Evolutionary conservation across 106 monocot genomes (phyloP).

Genomic region (Dendrobium officinale): DNA sequence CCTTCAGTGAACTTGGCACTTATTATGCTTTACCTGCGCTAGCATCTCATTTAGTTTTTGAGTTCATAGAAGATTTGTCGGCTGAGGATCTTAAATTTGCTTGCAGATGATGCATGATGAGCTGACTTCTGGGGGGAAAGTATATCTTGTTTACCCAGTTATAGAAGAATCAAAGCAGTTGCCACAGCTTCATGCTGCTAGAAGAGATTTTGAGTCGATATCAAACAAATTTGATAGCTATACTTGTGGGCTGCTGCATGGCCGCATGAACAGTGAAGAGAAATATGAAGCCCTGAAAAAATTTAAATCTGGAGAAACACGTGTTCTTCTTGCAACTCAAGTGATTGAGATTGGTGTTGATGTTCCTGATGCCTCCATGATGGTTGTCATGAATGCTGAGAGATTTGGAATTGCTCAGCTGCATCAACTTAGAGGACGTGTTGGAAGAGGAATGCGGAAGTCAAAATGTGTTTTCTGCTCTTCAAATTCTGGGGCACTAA

Average conservation of each 20-base stretch:
- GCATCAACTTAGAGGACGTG: conserved; percentile 95
- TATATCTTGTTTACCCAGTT: conserved; percentile 90
- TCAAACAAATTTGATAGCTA: conserved; percentile 53
- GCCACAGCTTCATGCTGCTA: conserved; percentile 80
- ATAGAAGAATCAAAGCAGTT: conserved; percentile 88
- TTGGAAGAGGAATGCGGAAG: conserved; percentile 73
- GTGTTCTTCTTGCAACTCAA: conserved; percentile 79
- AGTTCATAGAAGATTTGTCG: background rate
- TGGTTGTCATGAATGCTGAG: conserved; percentile 99
- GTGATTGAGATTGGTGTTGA: conserved; percentile 97
- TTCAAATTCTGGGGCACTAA: conserved; percentile 50
- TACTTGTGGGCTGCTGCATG: conserved; percentile 86
- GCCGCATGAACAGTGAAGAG: conserved; percentile 79
- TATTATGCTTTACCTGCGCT: background rate
- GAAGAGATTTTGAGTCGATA: conserved; percentile 46
- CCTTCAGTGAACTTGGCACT: background rate
- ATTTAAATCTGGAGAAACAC: conserved; percentile 79
- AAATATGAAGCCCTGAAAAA: conserved; percentile 59
- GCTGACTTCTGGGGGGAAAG: conserved; percentile 54
- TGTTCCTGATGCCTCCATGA: conserved; percentile 97
- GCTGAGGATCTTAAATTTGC: background rate
- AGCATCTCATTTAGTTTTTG: background rate
- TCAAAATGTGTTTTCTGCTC: conserved; percentile 85
- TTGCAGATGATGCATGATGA: conserved; percentile 94
- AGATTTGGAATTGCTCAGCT: conserved; percentile 95